Evolutionary conservation across 148 eudicot genomes (phyloP), one percentile per base, ranked within the genome.

Genomic region (Rhododendron williamsianum): DNA sequence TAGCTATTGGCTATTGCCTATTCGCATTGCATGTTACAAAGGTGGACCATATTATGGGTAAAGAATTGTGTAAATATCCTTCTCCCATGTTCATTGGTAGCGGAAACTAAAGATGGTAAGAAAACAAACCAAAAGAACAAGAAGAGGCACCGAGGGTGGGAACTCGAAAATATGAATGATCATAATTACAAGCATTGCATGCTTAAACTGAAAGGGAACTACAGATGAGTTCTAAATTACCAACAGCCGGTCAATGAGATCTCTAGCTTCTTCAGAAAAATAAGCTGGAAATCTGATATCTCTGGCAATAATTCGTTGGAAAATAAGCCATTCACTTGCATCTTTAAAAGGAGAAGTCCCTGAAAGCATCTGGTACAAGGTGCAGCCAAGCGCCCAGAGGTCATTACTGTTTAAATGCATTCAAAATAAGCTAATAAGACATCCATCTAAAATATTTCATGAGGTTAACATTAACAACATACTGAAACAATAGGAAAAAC

Each of bases 351-450:
- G 99, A 84, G 99, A 97, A 81, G 93, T 94, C 88, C 98, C 99
- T 77, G 99, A 95, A 74, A 97, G 95, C 99, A 97, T 97, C 91
- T 97, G 98, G 89, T 94, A 97, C 91, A 97, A 85, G 63, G 98
- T 97, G 93, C 99, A 97, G 80, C 99, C 99, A 84, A 97, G 98
- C 69, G 99, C 99, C 99, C 99, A 97, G 41, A 95, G 94, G 89
- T 97, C 99, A 84, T 95, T 97, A 89, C 99, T 97, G 94, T 88
- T 83, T 87, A 80, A 23, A 81, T 3, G 51, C 56, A 36, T 84
- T 83, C 15, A 85, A 45, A 83, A 54, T 30, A 43, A 48, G 56
- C 27, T 60, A 77, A 72, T 27, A 49, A 89, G 72, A 76, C 16
- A 16, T 73, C 71, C 18, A 43, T 12, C 48, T 49, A 60, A 56